Evolutionary conservation across 116 monocot species (phyloP), one percentile per base, ranked within the genome.

Genomic region (Posidonia oceanica): DNA sequence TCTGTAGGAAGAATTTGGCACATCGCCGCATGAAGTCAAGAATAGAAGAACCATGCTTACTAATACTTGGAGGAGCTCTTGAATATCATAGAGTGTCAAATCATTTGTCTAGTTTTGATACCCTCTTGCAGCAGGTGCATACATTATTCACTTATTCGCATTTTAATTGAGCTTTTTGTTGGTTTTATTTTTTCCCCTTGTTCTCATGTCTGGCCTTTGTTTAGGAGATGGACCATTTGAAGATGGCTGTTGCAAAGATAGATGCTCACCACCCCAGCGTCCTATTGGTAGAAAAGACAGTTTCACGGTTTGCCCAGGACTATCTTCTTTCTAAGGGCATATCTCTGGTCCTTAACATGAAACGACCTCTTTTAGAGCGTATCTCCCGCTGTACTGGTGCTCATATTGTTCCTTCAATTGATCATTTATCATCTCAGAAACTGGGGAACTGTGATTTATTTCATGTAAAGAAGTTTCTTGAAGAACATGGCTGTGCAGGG

Each of bases 211-310:
- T 61, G 13, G 4, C 69, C 5, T 64, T 22, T 73, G 1, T 78
- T 37, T 60, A 97, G 97, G 89, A 97, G 85, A 87, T 87, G 80
- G 97, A 87, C 76, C 92, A 92, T 67, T 85, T 97, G 76, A 91
- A 87, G 83, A 97, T 97, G 97, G 97, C 97, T 59, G 87, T 97
- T 60, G 92, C 91, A 71, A 97, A 89, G 70, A 97, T 91, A 67
- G 82, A 63, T 76, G 83, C 88, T 73, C 83, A 97, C 71, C 61
- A 85, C 51, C 97, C 97, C 7, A 77, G 83, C 75, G 75, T 91
- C 16, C 82, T 97, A 67, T 74, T 97, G 48, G 97, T 97, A 38
- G 97, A 97, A 70, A 91, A 91, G 75, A 76, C 97, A 51, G 97
- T 97, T 51, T 87, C 97, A 59, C 89, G 92, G 59, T 87, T 78